Base-by-base conservation (phyloP, 805 yeast species). In the Yamadazyma ubonensis region DNA sequence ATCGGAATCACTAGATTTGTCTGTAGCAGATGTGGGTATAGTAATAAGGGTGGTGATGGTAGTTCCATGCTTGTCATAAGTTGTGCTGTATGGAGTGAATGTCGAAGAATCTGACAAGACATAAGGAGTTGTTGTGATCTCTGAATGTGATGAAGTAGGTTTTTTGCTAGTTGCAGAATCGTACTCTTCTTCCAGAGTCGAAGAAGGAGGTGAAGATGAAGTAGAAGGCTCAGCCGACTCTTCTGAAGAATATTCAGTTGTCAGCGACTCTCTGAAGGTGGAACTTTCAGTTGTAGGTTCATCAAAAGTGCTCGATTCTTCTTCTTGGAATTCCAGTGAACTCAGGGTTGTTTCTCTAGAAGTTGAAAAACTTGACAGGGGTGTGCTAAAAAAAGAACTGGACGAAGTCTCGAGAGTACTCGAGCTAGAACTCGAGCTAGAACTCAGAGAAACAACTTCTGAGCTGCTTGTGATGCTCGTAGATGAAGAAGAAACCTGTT, bases 31-130 rank as follows among this genome's bases (percentile, higher is more conserved):
- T 1, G 72, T 66, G 4, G 72, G 70, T 1, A 66, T 60, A 1
- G 71, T 52, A 3, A 69, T 53, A 15, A 66, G 53, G 1, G 73
- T 64, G 15, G 73, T 69, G 35, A 68, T 58, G 29, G 75, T 69
- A 9, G 70, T 65, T 36, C 61, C 65, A 18, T 52, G 42, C 14
- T 33, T 14, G 11, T 20, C 22, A 12, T 51, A 29, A 6, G 54
- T 46, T 15, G 53, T 43, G 12, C 44, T 38, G n/a, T 46, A 41
- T 2, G 51, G 39, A 21, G 44, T 35, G 26, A 44, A 43, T 6
- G 38, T 33, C 4, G 33, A 28, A 11, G 40, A 37, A 25, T 29
- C 40, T 4, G 40, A 37, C 14, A 34, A 27, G 6, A 30, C 35
- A 16, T 29, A 29, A 5, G 34, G 35, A 3, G 39, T 29, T 15